Conservation (phyloP, 2,329 filamentous ascomycete species). For the Exophiala bonariae region DNA sequence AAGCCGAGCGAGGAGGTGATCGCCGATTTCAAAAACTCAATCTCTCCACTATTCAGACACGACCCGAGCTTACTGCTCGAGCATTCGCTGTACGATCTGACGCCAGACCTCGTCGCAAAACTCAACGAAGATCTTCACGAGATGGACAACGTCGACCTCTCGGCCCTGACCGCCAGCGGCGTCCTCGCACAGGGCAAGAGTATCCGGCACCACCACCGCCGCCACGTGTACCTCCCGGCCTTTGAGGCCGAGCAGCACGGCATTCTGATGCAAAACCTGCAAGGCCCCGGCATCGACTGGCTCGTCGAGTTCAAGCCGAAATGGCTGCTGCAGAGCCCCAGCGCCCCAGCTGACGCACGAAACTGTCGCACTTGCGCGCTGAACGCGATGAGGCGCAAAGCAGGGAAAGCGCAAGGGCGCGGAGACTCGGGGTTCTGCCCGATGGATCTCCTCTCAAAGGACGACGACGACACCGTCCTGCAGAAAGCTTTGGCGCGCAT, state of each 20-base stretch:
- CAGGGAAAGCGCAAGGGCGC: constrained; percentile 28
- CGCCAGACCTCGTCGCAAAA: constrained; percentile 56
- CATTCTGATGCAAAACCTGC: constrained; percentile 75
- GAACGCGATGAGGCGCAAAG: constrained; percentile 44
- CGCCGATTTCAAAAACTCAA: constrained; percentile 49
- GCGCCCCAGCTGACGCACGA: constrained; percentile 61
- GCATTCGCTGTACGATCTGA: constrained; percentile 48
- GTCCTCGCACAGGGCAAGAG: constrained; percentile 1
- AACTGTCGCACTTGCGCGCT: constrained; percentile 76
- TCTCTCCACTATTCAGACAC: constrained; percentile 58
- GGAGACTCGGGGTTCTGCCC: constrained; percentile 58
- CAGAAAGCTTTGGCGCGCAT: constrained; percentile 39
- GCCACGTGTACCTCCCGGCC: constrained; percentile 51
- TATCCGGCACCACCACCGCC: constrained; percentile 49
- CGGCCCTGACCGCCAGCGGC: constrained; percentile 1
- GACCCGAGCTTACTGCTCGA: constrained; percentile 19
- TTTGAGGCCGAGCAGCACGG: constrained; percentile 58
- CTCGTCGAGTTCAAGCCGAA: constrained; percentile 78
- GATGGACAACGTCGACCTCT: constrained; percentile 27
- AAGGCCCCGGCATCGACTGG: constrained; percentile 35
- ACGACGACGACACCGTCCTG: constrained; percentile 25
- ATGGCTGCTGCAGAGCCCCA: constrained; percentile 76
- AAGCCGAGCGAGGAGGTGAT: constrained; percentile 36
- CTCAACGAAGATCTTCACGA: constrained; percentile 48
- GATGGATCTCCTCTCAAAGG: constrained; percentile 59